Evolutionary conservation across 1,284 basidiomycete species (phyloP).

Genomic region (Fomes fomentarius): DNA sequence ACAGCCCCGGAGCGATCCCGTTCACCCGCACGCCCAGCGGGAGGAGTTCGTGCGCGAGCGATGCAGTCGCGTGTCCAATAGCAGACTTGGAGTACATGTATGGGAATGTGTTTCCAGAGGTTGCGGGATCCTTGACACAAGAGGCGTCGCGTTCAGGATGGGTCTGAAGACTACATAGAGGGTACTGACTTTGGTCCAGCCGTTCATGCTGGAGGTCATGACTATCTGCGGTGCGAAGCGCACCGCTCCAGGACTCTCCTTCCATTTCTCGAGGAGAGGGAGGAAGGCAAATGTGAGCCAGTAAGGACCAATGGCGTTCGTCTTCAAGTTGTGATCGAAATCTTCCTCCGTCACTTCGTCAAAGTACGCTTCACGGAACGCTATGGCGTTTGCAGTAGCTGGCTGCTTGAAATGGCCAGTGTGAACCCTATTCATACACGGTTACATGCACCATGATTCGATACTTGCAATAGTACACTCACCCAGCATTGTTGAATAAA

Average conservation of each 20-base stretch:
- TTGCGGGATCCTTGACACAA: slow-evolving; percentile 41
- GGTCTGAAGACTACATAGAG: background rate
- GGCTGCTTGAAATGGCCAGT: slow-evolving; percentile 39
- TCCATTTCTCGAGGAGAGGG: slow-evolving; percentile 52
- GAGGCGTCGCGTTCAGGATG: background rate
- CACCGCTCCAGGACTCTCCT: slow-evolving; percentile 21
- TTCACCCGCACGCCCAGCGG: slow-evolving; percentile 56
- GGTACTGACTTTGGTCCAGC: slow-evolving; percentile 49
- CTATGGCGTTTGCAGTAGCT: slow-evolving; percentile 36
- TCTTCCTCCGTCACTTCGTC: slow-evolving; percentile 41
- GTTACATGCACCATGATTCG: background rate
- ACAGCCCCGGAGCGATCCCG: slow-evolving; percentile 50
- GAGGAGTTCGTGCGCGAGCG: slow-evolving; percentile 51
- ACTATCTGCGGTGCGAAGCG: slow-evolving; percentile 51
- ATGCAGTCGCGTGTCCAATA: slow-evolving; percentile 50
- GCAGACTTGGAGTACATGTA: slow-evolving; percentile 55
- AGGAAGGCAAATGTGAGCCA: slow-evolving; percentile 56
- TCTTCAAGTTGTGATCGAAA: slow-evolving; percentile 42
- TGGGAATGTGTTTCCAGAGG: slow-evolving; percentile 44
- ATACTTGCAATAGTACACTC: background rate
- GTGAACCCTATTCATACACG: background rate
- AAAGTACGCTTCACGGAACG: slow-evolving; percentile 43
- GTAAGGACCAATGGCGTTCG: slow-evolving; percentile 51
- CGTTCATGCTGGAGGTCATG: slow-evolving; percentile 58
- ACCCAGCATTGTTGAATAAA: slow-evolving; percentile 44